A percentile compares a stretch with the other conserved stretches of the same genome.
Evolutionary conservation across 2,329 filamentous ascomycete genomes (phyloP).

Genomic region (Ophiostoma sp.): DNA sequence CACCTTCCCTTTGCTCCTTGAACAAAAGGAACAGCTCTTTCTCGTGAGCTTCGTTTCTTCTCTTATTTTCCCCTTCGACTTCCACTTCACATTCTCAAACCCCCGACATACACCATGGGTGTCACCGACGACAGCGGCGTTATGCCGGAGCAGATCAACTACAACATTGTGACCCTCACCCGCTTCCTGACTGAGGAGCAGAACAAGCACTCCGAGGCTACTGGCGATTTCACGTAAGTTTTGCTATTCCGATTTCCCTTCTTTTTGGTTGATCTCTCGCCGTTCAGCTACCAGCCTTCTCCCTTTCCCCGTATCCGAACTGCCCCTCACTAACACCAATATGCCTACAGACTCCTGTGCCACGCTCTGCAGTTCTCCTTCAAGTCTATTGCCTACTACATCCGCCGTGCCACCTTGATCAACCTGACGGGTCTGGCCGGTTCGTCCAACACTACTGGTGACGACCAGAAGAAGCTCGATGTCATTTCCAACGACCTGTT

Average conservation of each 20-base stretch:
- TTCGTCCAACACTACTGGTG: constrained; percentile 90
- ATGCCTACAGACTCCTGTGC: constrained; percentile 71
- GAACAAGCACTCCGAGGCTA: constrained; percentile 86
- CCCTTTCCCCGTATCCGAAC: neutral
- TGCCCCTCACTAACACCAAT: constrained; percentile 17
- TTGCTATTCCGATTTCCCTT: no score
- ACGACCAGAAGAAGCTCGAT: constrained; percentile 99
- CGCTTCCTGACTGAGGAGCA: constrained; percentile 97
- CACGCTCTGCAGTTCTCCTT: constrained; percentile 99
- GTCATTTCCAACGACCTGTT: constrained; percentile 99
- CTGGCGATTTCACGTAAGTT: constrained; percentile 94
- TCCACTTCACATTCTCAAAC: constrained; percentile 20
- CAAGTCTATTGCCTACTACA: constrained; percentile 99
- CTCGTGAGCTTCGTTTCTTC: neutral
- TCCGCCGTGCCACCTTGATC: constrained; percentile 90
- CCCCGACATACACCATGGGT: constrained; percentile 32
- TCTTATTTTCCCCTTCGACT: neutral
- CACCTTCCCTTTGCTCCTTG: neutral
- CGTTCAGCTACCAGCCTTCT: neutral
- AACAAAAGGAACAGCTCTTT: neutral
- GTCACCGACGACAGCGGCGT: constrained; percentile 43
- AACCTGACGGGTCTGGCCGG: constrained; percentile 94
- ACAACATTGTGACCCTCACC: constrained; percentile 92
- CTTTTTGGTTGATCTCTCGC: neutral
- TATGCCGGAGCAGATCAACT: constrained; percentile 82